These are phyloP conservation scores for Geosiphon pyriformis DNA, from an alignment of 192 early-diverging fungal genomes.

Conservation along the genomic window DNA sequence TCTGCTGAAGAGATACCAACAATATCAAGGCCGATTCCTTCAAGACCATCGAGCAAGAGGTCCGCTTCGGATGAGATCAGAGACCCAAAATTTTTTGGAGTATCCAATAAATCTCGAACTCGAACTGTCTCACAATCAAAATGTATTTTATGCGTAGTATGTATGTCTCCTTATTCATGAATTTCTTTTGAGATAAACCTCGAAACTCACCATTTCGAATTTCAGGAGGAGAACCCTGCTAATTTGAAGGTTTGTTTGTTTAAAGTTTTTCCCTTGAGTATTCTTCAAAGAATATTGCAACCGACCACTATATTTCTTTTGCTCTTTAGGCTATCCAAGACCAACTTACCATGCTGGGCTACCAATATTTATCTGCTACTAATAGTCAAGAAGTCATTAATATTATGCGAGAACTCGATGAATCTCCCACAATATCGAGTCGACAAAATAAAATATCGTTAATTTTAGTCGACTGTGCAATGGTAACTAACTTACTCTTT, in stretches of 20 bases:
- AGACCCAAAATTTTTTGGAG: not conserved
- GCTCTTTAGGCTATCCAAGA: slow-evolving; percentile 43
- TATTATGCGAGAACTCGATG: not conserved
- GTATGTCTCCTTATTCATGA: too few relatives aligned
- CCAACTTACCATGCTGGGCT: slow-evolving; percentile 49
- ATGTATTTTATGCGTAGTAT: slow-evolving; percentile 6
- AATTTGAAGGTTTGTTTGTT: slow-evolving; percentile 39
- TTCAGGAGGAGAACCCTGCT: slow-evolving; percentile 47
- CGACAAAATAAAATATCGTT: slow-evolving; percentile 19
- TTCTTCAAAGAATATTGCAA: too few relatives aligned
- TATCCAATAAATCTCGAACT: not conserved
- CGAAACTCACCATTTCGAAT: too few relatives aligned
- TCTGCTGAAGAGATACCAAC: too few relatives aligned
- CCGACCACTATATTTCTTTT: not conserved
- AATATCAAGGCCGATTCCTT: too few relatives aligned
- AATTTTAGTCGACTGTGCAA: slow-evolving; percentile 53
- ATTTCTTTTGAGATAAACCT: too few relatives aligned
- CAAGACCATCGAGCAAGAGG: not conserved
- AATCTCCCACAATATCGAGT: not conserved
- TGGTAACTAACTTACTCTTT: slow-evolving; percentile 27
- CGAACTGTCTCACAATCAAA: slow-evolving; percentile 1
- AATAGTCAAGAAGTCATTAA: slow-evolving; percentile 51
- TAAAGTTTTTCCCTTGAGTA: not conserved
- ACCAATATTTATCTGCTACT: slow-evolving; percentile 39
- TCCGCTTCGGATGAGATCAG: not conserved